Percentiles rank a stretch among this genome's conserved stretches.
Conservation (phyloP, 306 rosid species). For the Cucurbita pepo region DNA sequence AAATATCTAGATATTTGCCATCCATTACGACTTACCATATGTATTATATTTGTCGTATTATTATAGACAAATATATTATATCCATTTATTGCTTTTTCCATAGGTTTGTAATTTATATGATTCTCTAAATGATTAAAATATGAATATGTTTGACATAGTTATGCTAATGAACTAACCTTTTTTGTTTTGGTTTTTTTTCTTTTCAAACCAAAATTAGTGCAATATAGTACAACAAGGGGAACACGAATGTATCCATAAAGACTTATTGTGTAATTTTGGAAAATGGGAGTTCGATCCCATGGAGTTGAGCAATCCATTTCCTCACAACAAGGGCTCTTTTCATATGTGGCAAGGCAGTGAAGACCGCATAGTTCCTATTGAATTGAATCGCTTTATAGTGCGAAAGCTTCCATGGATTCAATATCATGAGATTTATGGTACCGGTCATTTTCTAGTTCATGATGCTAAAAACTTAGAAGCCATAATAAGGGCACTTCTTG, state of each 20-base stretch:
- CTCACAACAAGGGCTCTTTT: constrained; percentile 21
- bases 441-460: constrained; percentile 36
- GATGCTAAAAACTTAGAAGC: constrained; percentile 26
- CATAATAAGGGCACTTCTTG: constrained; percentile 36
- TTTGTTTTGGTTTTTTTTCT: background rate
- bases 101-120: no score
- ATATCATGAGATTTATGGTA: constrained; percentile 56
- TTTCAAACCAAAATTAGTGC: constrained; percentile 15
- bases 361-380: constrained; percentile 40
- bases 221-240: constrained; percentile 52
- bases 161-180: background rate
- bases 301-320: constrained; percentile 20
- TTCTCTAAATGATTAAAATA: no score
- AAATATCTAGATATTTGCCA: no score
- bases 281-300: constrained; percentile 46
- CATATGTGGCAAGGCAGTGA: constrained; percentile 65
- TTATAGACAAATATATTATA: no score
- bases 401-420: constrained; percentile 55
- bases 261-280: constrained; percentile 29
- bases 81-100: no score
- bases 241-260: constrained; percentile 45
- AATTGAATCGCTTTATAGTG: constrained; percentile 31
- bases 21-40: no score
- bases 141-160: background rate
- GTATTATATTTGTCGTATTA: no score